Base-by-base conservation (phyloP, 768 basidiomycete genomes). In the Panaeolus papilionaceus region DNA sequence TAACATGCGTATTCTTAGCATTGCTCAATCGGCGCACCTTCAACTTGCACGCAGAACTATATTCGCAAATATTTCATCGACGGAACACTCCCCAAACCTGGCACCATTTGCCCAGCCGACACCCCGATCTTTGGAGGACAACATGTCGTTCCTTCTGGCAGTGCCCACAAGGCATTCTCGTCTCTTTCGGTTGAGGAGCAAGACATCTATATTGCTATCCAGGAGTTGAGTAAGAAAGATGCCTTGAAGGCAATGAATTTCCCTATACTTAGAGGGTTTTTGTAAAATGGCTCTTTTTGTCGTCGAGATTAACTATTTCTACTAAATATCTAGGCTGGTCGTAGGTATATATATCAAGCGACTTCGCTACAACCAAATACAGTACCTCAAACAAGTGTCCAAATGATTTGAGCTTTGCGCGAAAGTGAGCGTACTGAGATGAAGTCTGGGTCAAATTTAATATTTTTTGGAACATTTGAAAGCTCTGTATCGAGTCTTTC, bases 1-100 rank as follows among this genome's bases (percentile, higher is more conserved):
- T 26, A 37, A 3, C 33, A 20, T 54, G 66, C 58, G 37, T 68
- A 20, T 26, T 6, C 2, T 65, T 39, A 81, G 78, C 81, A 83
- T 68, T 72, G 71, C 47, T 82, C 82, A 4, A 33, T 77, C 23
- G 61, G 70, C 10, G 77, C 73, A 9, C 69, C 72, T n/a, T 82
- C 80, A 12, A 54, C 69, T 7, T 82, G 81, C 72, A 78, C 80
- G 4, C 67, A 71, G 47, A 40, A 65, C 26, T 65, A 78, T 63
- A 72, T 85, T 39, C 73, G 76, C 11, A 72, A 74, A 0, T 85
- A 84, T 69, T 83, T 85, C 62, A 66, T 72, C 4, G 65, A 78
- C 9, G 83, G 84, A 2, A 76, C 73, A 1, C 69, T 85, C 1
- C 84, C 84, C 3, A 67, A 71, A 14, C 71, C 72, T 3, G 81